Evolutionary conservation across 2,329 filamentous ascomycete species (phyloP).

Genomic region (Ceratocystis variospora): DNA sequence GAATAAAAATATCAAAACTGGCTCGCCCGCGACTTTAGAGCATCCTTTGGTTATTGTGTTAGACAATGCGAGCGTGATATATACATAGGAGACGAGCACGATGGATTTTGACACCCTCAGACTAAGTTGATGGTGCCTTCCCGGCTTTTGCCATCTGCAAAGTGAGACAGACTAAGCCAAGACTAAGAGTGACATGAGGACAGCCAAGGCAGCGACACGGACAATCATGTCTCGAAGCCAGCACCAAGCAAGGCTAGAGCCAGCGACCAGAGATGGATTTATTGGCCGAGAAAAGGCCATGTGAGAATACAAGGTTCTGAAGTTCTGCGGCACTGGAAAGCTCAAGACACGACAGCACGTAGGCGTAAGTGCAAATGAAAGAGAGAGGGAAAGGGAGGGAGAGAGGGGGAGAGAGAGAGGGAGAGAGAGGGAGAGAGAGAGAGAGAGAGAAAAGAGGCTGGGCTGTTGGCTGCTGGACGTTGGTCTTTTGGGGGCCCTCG

Average conservation of each 20-base stretch:
- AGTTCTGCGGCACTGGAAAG: background rate
- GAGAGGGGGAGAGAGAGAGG: background rate
- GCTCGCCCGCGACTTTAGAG: background rate
- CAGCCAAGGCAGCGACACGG: background rate
- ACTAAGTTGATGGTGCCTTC: background rate
- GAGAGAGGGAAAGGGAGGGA: background rate
- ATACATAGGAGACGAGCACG: background rate
- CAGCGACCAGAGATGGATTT: background rate
- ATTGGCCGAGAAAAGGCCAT: slow-evolving; percentile 7
- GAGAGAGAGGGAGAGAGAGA: background rate
- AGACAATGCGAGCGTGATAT: background rate
- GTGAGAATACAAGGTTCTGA: background rate
- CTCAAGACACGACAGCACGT: background rate
- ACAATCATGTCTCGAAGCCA: background rate
- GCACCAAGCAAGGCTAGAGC: background rate
- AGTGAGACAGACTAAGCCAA: background rate
- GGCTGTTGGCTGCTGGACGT: background rate
- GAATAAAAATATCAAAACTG: background rate
- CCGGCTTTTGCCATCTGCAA: background rate
- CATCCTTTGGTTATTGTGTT: background rate
- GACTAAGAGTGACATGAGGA: background rate
- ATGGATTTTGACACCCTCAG: background rate
- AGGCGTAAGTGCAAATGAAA: background rate
- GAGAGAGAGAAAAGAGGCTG: background rate
- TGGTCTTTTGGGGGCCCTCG: background rate